A percentile compares a stretch with the other conserved stretches of the same genome.
Evolutionary conservation across 164 flowering plant species (phyloP).

Genomic region (Umbellularia californica): DNA sequence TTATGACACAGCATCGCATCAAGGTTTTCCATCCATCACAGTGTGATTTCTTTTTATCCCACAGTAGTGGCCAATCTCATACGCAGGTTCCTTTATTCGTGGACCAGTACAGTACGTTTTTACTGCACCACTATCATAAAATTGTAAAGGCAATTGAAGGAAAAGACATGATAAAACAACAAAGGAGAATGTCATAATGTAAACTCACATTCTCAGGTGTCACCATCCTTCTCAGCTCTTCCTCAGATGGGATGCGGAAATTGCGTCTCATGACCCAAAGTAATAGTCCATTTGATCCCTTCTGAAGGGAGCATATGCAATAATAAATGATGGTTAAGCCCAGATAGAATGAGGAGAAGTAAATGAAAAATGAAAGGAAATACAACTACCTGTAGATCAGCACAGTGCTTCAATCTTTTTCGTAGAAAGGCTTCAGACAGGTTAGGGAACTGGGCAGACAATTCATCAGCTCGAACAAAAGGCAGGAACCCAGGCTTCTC

Average conservation of each 20-base stretch:
- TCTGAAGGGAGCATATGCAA: slow-evolving; percentile 31
- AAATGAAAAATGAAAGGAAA: slow-evolving; percentile 1
- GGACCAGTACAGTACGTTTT: too few relatives aligned
- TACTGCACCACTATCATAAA: background rate
- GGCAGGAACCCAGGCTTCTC: slow-evolving; percentile 70
- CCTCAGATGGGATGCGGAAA: slow-evolving; percentile 79
- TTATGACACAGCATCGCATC: too few relatives aligned
- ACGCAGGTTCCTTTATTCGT: too few relatives aligned
- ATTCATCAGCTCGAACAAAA: slow-evolving; percentile 64
- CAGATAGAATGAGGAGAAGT: background rate
- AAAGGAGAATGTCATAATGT: background rate
- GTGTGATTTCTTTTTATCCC: too few relatives aligned
- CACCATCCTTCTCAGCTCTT: slow-evolving; percentile 79
- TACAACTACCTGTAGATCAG: slow-evolving; percentile 68
- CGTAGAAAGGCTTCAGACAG: slow-evolving; percentile 70
- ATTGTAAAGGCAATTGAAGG: background rate
- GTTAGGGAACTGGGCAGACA: slow-evolving; percentile 64
- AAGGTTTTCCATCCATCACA: too few relatives aligned
- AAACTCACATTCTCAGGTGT: slow-evolving; percentile 77
- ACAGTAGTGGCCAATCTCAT: too few relatives aligned
- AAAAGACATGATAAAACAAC: background rate
- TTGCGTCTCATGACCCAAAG: slow-evolving; percentile 73
- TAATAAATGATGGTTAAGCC: background rate
- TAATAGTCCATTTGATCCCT: slow-evolving; percentile 53
- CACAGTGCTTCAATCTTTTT: slow-evolving; percentile 81